Evolutionary conservation across 768 basidiomycete species (phyloP), one percentile per base, ranked within the genome.

Genomic region (Agaricus subrufescens): DNA sequence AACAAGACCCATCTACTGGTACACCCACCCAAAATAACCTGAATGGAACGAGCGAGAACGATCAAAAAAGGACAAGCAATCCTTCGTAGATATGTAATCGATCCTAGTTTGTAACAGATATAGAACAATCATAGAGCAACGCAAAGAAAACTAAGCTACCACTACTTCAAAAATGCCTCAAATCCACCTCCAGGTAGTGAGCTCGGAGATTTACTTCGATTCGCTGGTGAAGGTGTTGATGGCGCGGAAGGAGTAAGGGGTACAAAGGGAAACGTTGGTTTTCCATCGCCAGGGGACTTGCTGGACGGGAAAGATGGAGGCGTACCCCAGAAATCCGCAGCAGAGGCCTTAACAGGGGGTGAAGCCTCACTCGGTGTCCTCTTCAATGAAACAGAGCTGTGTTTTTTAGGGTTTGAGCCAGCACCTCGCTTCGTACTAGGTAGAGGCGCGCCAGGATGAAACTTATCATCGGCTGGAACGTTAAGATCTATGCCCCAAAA

Each of bases 241-340:
- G 55, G 40, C 19, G 46, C 12, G 40, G 34, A 2, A 25, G 40
- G 12, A 4, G 47, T 27, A 3, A 50, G 46, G 3, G 55, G 55
- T 15, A 46, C 31, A 48, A 56, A 50, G 12, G 55, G 9, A 11
- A 5, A 15, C 23, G n/a, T 44, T 4, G 54, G 46, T 45, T 56
- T 56, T 23, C 50, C 48, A 14, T 56, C 55, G 15, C 63, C 59
- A 15, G 62, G 48, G 51, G 67, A 61, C 27, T 62, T 49, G 9
- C 50, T 59, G 15, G 57, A 46, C 11, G 66, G 65, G 42, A 79
- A 78, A 19, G 52, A 71, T 3, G 85, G 85, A 56, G 86, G 61
- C 1, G 84, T 84, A 9, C 85, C 85, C 85, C 85, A 86, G 27
- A 47, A 54, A 60, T 80, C 75, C 65, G 85, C 84, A 1, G 71